Base-by-base conservation (phyloP, 2,329 filamentous ascomycete genomes). In the Aspergillus ochraceoroseus region DNA sequence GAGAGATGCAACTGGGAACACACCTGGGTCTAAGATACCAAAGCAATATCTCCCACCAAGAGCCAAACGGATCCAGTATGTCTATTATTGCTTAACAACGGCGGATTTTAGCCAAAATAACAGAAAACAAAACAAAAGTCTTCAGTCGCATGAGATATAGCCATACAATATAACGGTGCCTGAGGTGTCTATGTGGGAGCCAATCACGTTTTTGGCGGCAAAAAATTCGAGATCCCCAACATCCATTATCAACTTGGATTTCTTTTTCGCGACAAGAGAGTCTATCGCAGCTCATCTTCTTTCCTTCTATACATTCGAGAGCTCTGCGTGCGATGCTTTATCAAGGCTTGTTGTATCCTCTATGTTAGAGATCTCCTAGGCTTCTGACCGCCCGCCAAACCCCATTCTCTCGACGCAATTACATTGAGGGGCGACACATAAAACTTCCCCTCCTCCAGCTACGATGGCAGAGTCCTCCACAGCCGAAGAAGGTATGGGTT, bases 401-500 rank as follows among this genome's bases (percentile, higher is more conserved):
- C 36, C 37, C 25, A 26, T 11, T 25, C 26, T 41, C 26, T 30
- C 32, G 23, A 40, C 26, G 18, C 5, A 13, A 31, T 2, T 8
- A 9, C 20, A 9, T n/a, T n/a, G n/a, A n/a, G 29, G 7, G n/a
- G 22, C 19, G 15, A 37, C 5, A 8, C 7, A 20, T 18, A 25
- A 26, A 13, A n/a, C n/a, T n/a, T 12, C 8, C 18, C 25, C 11
- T 15, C 18, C 14, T 25, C 15, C 14, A 13, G 25, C 37, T 31
- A 41, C 27, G 6, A 50, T 50, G 47, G 41, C 38, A 9, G 42
- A 46, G 13, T 28, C 22, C 20, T 27, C 41, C 31, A 13, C 17
- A n/a, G 20, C 37, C 11, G 42, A 50, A n/a, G n/a, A n/a, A 41
- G 45, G 47, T 50, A 7, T 32, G 29, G 14, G 28, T 25, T 25